Percentiles rank a stretch among this genome's conserved stretches.
phyloP scores from a whole-genome alignment of 352 stramenopile genomes.

The Phytopythium kandeliae region DNA sequence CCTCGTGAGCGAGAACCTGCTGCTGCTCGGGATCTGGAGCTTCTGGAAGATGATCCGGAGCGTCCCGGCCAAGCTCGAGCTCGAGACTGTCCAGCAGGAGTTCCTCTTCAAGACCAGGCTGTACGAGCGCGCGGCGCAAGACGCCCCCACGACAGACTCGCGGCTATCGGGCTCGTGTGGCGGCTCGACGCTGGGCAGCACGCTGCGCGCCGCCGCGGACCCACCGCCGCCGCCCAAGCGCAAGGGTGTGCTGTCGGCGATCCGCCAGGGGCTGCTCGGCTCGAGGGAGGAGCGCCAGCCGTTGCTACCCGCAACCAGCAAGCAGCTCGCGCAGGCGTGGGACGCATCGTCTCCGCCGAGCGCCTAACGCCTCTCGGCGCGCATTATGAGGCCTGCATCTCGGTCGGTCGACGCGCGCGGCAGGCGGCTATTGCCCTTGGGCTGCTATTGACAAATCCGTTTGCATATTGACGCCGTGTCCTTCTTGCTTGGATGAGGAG shows the following conservation, averaged over 20 bases:
- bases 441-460: too few relatives aligned
- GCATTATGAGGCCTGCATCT: too few relatives aligned
- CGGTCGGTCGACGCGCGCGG: background rate
- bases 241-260: constrained; percentile 5
- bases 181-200: background rate
- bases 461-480: too few relatives aligned
- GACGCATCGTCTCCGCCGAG: constrained; percentile 16
- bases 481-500: background rate
- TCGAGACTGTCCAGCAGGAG: constrained; percentile 64
- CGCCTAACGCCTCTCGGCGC: background rate
- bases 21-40: constrained; percentile 50
- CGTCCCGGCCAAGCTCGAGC: constrained; percentile 50
- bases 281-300: constrained; percentile 56
- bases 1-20: constrained; percentile 61
- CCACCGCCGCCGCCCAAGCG: constrained; percentile 1
- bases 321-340: constrained; percentile 45
- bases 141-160: background rate
- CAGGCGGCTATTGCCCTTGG: too few relatives aligned
- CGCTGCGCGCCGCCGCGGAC: background rate
- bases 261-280: constrained; percentile 8
- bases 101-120: constrained; percentile 71
- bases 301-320: constrained; percentile 34
- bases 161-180: background rate
- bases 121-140: constrained; percentile 36
- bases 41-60: constrained; percentile 68